Conservation (phyloP, 768 basidiomycete genomes). For the Trichaptum fuscoviolaceum region DNA sequence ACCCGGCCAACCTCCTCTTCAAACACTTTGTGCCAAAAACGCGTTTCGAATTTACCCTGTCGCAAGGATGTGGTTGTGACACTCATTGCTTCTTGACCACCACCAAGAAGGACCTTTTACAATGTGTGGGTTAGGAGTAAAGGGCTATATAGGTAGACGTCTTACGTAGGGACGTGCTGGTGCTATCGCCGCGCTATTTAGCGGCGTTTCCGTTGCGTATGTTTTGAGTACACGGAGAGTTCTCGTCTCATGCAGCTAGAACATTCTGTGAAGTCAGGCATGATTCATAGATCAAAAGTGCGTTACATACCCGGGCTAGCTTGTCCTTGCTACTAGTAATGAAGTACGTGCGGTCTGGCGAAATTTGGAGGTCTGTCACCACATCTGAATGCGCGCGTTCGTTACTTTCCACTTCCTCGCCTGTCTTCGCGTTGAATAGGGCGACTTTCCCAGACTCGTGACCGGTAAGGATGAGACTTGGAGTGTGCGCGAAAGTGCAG, state of each 20-base stretch:
- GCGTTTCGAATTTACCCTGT: constrained; percentile 96
- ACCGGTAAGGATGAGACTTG: constrained; percentile 81
- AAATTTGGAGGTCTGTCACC: constrained; percentile 91
- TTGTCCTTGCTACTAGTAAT: constrained; percentile 97
- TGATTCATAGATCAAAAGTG: constrained; percentile 3
- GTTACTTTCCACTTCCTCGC: constrained; percentile 77
- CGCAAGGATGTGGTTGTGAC: constrained; percentile 93
- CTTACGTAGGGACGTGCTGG: constrained; percentile 80
- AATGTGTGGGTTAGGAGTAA: neutral
- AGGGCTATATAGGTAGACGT: constrained; percentile 5
- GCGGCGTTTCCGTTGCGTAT: constrained; percentile 85
- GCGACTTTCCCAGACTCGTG: constrained; percentile 96
- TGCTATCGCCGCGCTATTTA: constrained; percentile 89
- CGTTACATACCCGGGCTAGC: constrained; percentile 70
- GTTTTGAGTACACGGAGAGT: constrained; percentile 90
- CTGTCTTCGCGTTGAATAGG: constrained; percentile 82
- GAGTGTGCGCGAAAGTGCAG: constrained; percentile 80
- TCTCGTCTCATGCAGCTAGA: constrained; percentile 81
- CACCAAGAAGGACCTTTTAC: constrained; percentile 77
- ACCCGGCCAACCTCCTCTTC: constrained; percentile 97
- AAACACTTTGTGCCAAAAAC: constrained; percentile 97
- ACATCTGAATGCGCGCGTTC: constrained; percentile 83
- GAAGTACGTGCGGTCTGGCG: constrained; percentile 88
- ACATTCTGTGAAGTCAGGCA: constrained; percentile 7
- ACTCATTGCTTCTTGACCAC: constrained; percentile 96